Percentiles rank a stretch among this genome's conserved stretches.
Evolutionary conservation across 2,329 filamentous ascomycete genomes (phyloP).

Genomic region (Xylaria sp.): DNA sequence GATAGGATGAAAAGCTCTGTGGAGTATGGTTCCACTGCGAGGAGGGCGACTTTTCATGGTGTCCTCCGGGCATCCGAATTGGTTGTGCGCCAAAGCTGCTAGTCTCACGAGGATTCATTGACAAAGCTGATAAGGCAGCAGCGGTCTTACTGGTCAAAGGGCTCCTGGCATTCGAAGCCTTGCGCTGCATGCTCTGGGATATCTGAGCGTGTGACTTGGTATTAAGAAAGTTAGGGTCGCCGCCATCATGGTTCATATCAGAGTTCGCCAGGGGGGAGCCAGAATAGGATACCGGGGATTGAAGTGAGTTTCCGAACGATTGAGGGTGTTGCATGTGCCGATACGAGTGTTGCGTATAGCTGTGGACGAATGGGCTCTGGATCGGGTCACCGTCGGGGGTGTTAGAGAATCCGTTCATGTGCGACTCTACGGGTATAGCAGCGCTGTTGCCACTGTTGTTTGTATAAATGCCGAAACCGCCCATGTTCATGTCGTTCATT

Average conservation of each 20-base stretch:
- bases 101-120: conserved; percentile 62
- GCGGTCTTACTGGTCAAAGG: conserved; percentile 84
- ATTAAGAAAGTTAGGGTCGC: conserved; percentile 52
- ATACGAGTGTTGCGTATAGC: conserved; percentile 77
- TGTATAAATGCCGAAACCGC: conserved; percentile 50
- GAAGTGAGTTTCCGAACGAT: conserved; percentile 50
- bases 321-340: conserved; percentile 59
- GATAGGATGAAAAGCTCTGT: conserved; percentile 76
- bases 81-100: conserved; percentile 70
- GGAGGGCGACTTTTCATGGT: conserved; percentile 78
- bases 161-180: conserved; percentile 67
- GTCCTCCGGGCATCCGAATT: conserved; percentile 62
- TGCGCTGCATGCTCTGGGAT: conserved; percentile 61
- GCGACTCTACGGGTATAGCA: conserved; percentile 57
- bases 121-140: conserved; percentile 62
- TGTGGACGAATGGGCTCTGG: conserved; percentile 79
- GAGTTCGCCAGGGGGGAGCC: conserved; percentile 46
- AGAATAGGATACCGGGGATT: conserved; percentile 47
- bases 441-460: conserved; percentile 44
- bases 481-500: conserved; percentile 53
- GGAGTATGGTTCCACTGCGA: conserved; percentile 87
- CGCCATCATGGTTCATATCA: conserved; percentile 46
- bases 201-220: conserved; percentile 55
- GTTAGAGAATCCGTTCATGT: conserved; percentile 78
- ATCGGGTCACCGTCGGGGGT: conserved; percentile 90